These are phyloP conservation scores for Tetrapyrgos nigripes DNA, from an alignment of 1,284 basidiomycete genomes.

Conservation along the genomic window DNA sequence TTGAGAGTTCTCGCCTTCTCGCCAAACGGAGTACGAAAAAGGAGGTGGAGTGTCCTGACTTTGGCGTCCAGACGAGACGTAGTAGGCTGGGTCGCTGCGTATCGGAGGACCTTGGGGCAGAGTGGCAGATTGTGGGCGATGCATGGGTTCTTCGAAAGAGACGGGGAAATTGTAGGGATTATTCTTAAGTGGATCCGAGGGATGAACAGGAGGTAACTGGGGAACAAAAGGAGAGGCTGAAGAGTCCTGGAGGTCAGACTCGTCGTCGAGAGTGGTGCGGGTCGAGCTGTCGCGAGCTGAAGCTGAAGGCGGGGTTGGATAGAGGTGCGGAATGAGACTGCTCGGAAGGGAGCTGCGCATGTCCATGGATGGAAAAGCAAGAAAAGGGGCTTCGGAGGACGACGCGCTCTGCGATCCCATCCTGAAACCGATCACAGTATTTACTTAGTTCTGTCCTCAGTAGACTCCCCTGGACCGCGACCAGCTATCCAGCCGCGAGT, in stretches of 20 bases:
- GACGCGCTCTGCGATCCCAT: not conserved
- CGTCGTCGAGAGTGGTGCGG: slow-evolving; percentile 20
- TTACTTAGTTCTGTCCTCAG: too few species aligned
- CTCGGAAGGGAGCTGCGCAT: slow-evolving; percentile 55
- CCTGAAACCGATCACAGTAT: not conserved
- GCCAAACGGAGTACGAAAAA: not conserved
- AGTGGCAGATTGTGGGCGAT: slow-evolving; percentile 8
- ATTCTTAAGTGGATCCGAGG: not conserved
- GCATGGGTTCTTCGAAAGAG: not conserved
- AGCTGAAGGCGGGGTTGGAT: slow-evolving; percentile 47
- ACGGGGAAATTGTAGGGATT: not conserved
- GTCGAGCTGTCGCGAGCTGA: slow-evolving; percentile 33
- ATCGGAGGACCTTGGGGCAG: slow-evolving; percentile 33
- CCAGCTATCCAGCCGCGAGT: too few species aligned
- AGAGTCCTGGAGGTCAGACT: not conserved
- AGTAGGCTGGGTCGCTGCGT: slow-evolving; percentile 37
- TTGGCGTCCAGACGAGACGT: slow-evolving; percentile 24
- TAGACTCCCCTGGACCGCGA: too few species aligned
- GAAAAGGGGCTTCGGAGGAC: not conserved
- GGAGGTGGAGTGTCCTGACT: not conserved
- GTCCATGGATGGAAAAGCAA: not conserved
- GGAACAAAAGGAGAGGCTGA: slow-evolving; percentile 10
- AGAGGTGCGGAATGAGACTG: slow-evolving; percentile 52
- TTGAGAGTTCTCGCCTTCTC: slow-evolving; percentile 42
- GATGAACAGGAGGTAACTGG: not conserved